Conservation (phyloP, 192 early-diverging fungal species). For the Podochytrium sp. region DNA sequence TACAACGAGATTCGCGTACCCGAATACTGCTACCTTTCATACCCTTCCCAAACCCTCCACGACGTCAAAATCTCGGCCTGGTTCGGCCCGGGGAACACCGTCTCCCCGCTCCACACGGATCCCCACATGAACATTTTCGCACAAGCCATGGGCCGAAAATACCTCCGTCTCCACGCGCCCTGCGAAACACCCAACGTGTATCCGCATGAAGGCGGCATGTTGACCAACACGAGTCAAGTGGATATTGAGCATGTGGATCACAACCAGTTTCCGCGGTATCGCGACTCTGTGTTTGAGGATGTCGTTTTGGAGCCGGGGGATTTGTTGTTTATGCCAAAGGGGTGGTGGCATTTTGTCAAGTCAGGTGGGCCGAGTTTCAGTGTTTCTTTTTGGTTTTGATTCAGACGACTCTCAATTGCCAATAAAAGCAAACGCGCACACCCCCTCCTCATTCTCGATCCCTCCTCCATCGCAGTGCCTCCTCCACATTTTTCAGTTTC, state of each 20-base stretch:
- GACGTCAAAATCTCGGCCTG: slow-evolving; percentile 64
- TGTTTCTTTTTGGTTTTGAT: slow-evolving; percentile 89
- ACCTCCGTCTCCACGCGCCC: slow-evolving; percentile 74
- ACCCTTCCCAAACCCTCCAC: slow-evolving; percentile 41
- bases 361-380: slow-evolving; percentile 78
- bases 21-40: slow-evolving; percentile 71
- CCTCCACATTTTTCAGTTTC: too few relatives aligned
- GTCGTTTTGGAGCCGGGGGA: slow-evolving; percentile 76
- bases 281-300: slow-evolving; percentile 65
- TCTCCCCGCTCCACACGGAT: slow-evolving; percentile 87
- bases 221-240: slow-evolving; percentile 80
- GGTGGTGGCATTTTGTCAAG: slow-evolving; percentile 91
- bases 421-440: too few relatives aligned
- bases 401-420: too few relatives aligned
- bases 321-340: slow-evolving; percentile 79
- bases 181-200: slow-evolving; percentile 65
- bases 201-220: slow-evolving; percentile 52
- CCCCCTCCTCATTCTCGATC: too few relatives aligned
- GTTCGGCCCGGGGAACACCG: slow-evolving; percentile 81
- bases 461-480: too few relatives aligned
- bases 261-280: slow-evolving; percentile 57
- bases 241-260: slow-evolving; percentile 71
- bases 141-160: slow-evolving; percentile 84
- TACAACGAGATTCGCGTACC: slow-evolving; percentile 72
- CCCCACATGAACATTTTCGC: slow-evolving; percentile 80